phyloP scores from a whole-genome alignment of 345 rosid species.

The Cardiospermum halicacabum region DNA sequence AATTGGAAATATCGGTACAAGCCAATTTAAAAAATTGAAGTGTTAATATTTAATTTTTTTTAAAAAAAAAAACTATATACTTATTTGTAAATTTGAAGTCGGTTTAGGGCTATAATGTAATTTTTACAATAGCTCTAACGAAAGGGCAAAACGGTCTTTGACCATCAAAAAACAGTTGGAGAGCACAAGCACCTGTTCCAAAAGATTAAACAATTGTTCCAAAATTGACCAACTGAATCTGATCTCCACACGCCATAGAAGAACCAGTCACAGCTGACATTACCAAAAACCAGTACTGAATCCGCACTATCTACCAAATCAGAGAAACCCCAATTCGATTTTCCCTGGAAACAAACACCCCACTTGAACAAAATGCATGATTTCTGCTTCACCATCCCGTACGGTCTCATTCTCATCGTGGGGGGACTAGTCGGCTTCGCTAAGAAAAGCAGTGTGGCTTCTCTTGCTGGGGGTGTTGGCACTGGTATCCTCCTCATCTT shows the following conservation, averaged over 20 bases:
- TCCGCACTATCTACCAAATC: not conserved
- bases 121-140: no score
- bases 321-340: not conserved
- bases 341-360: constrained; percentile 6
- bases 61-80: no score
- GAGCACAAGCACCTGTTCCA: not conserved
- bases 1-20: no score
- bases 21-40: no score
- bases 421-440: constrained; percentile 81
- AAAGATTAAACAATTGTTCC: constrained; percentile 8
- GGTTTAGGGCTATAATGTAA: no score
- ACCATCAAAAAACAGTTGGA: not conserved
- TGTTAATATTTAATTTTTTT: no score
- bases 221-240: constrained; percentile 22
- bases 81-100: no score
- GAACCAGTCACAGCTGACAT: not conserved
- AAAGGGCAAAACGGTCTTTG: constrained; percentile 1
- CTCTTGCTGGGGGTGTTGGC: constrained; percentile 81
- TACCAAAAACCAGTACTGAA: not conserved
- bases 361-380: constrained; percentile 57
- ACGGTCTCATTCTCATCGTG: constrained; percentile 68
- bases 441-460: constrained; percentile 72
- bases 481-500: constrained; percentile 70
- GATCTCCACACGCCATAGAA: constrained; percentile 32
- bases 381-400: constrained; percentile 97